These are phyloP conservation scores for Aspergillus candidus DNA, from an alignment of 2,329 filamentous ascomycete genomes.

Conservation along the genomic window DNA sequence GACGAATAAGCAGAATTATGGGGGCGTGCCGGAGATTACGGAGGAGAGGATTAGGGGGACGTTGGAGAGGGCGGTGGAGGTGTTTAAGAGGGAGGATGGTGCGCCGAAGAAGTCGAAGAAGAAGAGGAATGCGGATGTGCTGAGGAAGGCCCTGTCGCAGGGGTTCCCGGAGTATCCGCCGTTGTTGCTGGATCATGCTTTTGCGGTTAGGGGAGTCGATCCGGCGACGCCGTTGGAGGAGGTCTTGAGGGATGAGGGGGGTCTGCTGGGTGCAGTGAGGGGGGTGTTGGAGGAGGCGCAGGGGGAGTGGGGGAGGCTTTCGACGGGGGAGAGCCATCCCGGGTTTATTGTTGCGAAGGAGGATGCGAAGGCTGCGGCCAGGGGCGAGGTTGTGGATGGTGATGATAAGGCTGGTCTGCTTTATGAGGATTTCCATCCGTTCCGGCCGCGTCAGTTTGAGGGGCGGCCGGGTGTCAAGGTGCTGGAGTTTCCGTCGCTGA, in stretches of 20 bases:
- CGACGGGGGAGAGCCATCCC: conserved; percentile 57
- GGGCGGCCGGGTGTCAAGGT: conserved; percentile 60
- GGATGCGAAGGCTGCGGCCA: conserved; percentile 28
- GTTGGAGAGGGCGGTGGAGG: conserved; percentile 56
- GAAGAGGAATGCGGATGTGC: conserved; percentile 66
- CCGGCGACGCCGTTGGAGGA: conserved; percentile 60
- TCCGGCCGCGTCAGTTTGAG: conserved; percentile 73
- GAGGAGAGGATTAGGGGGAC: conserved; percentile 64
- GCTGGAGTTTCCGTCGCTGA: conserved; percentile 76
- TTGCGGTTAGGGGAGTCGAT: conserved; percentile 66
- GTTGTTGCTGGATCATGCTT: conserved; percentile 77
- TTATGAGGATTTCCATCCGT: conserved; percentile 95
- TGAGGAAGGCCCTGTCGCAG: conserved; percentile 73
- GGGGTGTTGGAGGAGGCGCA: conserved; percentile 64
- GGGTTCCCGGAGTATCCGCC: conserved; percentile 87
- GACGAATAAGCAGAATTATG: conserved; percentile 76
- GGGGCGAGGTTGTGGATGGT: conserved; percentile 30
- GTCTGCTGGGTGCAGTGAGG: conserved; percentile 61
- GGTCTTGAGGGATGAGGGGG: conserved; percentile 59
- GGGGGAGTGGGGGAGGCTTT: conserved; percentile 63
- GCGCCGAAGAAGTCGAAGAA: conserved; percentile 62
- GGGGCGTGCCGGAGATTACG: conserved; percentile 67
- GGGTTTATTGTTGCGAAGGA: conserved; percentile 83
- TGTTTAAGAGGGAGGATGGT: conserved; percentile 30
- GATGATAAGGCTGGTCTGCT: conserved; percentile 48